These are phyloP conservation scores for Phlebiopsis flavidoalba DNA, from an alignment of 768 basidiomycete genomes.

Conservation along the genomic window DNA sequence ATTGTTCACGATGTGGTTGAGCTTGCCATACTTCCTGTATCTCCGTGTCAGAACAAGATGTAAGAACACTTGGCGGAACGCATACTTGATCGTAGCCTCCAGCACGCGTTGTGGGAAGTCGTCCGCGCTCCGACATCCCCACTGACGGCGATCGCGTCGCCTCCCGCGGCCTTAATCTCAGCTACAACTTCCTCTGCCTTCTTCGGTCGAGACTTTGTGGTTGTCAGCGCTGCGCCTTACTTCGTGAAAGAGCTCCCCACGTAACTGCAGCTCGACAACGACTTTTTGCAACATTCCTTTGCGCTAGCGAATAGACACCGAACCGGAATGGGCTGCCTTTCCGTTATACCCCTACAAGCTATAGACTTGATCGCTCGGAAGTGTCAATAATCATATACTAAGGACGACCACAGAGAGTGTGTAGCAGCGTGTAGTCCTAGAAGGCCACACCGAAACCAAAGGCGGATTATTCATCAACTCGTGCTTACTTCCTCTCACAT, in stretches of 20 bases:
- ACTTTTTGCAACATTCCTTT: constrained; percentile 83
- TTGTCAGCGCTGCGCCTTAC: constrained; percentile 1
- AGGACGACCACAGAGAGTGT: too few species aligned
- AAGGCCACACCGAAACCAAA: constrained; percentile 56
- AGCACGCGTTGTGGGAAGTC: constrained; percentile 80
- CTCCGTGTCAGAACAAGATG: not conserved
- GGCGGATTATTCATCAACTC: constrained; percentile 3
- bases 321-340: constrained; percentile 68
- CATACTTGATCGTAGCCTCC: constrained; percentile 67
- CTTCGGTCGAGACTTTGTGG: constrained; percentile 61
- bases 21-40: constrained; percentile 71
- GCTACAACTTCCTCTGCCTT: constrained; percentile 61
- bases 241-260: constrained; percentile 11
- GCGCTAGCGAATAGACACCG: too few species aligned
- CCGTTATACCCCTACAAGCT: constrained; percentile 73
- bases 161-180: constrained; percentile 71
- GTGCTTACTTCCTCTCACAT: not conserved
- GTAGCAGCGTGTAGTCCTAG: too few species aligned
- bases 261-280: constrained; percentile 80
- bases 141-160: constrained; percentile 66
- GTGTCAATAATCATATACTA: too few species aligned
- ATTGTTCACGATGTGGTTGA: constrained; percentile 86
- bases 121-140: constrained; percentile 81
- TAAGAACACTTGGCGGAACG: not conserved
- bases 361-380: too few species aligned